phyloP scores from a whole-genome alignment of 2,329 filamentous ascomycete species.

The Torrubiellomyces zombiae region DNA sequence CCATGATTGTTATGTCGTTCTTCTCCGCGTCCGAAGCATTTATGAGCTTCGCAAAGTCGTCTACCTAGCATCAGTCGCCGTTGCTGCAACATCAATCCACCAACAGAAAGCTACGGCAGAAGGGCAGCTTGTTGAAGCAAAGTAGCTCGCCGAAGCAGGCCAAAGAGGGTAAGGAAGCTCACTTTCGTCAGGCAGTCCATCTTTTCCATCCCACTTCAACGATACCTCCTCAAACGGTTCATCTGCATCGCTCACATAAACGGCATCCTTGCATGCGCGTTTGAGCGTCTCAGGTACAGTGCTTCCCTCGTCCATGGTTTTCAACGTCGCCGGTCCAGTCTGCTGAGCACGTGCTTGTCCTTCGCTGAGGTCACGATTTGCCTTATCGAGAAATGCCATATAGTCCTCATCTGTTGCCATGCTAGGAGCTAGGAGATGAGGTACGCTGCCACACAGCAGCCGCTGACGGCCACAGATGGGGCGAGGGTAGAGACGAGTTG shows the following conservation, averaged over 20 bases:
- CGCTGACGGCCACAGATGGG: no score
- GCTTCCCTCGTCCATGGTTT: slow-evolving; percentile 33
- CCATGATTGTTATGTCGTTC: slow-evolving; percentile 46
- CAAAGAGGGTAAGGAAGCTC: slow-evolving; percentile 11
- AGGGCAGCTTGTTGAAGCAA: no score
- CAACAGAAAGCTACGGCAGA: no score
- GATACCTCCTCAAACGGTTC: slow-evolving; percentile 70
- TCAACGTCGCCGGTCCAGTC: slow-evolving; percentile 23
- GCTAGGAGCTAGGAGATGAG: no score
- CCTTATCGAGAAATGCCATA: slow-evolving; percentile 71
- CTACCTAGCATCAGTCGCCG: no score
- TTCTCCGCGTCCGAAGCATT: slow-evolving; percentile 34
- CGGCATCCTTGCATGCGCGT: slow-evolving; percentile 31
- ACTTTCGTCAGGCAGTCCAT: slow-evolving; percentile 45
- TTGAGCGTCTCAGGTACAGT: slow-evolving; percentile 43
- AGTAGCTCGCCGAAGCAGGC: background rate
- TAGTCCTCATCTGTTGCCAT: slow-evolving; percentile 75
- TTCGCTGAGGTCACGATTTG: slow-evolving; percentile 60
- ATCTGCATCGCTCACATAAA: slow-evolving; percentile 70
- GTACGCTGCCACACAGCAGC: no score
- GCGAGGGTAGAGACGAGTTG: no score
- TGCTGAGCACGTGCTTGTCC: slow-evolving; percentile 6
- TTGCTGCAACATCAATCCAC: no score
- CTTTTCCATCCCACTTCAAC: slow-evolving; percentile 38
- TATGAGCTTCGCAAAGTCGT: slow-evolving; percentile 53